Evolutionary conservation across 257 asterid genomes (phyloP).

Genomic region (Linderniella brevidens): DNA sequence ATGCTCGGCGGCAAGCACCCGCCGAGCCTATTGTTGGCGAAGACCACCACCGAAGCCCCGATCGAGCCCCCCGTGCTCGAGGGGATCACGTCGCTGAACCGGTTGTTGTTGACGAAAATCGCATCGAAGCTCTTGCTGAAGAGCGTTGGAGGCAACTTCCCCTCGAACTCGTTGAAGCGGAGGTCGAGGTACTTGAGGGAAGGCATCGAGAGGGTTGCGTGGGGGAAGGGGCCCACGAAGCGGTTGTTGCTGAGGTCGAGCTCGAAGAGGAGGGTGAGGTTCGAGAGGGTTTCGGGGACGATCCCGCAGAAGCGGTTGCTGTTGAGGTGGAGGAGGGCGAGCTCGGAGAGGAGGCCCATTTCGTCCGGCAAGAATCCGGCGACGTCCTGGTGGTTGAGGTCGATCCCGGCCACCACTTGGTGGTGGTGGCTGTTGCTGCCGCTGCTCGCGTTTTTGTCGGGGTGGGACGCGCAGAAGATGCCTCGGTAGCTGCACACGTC

Average conservation of each 20-base stretch:
- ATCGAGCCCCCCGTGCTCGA: conserved; percentile 37
- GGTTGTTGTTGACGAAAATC: conserved; percentile 23
- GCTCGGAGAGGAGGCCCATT: conserved; percentile 38
- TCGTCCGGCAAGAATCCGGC: conserved; percentile 37
- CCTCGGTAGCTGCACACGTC: conserved; percentile 37
- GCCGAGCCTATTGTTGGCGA: conserved; percentile 29
- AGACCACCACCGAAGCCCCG: conserved; percentile 32
- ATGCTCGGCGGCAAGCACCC: conserved; percentile 42
- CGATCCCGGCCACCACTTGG: conserved; percentile 38
- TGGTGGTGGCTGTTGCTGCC: too few species aligned
- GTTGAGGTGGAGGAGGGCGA: conserved; percentile 34
- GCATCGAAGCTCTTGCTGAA: conserved; percentile 37
- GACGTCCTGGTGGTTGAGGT: conserved; percentile 35
- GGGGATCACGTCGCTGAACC: conserved; percentile 33
- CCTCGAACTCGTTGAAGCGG: conserved; percentile 42
- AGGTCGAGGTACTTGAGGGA: conserved; percentile 30
- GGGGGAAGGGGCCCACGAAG: conserved; percentile 35
- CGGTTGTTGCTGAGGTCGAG: conserved; percentile 39
- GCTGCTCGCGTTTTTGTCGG: conserved; percentile 12
- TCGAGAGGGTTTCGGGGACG: conserved; percentile 17
- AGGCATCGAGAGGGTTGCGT: conserved; percentile 25
- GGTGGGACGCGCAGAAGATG: conserved; percentile 26
- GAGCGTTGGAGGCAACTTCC: conserved; percentile 25
- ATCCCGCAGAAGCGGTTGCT: conserved; percentile 41
- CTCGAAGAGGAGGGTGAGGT: conserved; percentile 32